These are phyloP conservation scores for Ascochyta rabiei DNA, from an alignment of 2,329 filamentous ascomycete genomes.

Conservation along the genomic window DNA sequence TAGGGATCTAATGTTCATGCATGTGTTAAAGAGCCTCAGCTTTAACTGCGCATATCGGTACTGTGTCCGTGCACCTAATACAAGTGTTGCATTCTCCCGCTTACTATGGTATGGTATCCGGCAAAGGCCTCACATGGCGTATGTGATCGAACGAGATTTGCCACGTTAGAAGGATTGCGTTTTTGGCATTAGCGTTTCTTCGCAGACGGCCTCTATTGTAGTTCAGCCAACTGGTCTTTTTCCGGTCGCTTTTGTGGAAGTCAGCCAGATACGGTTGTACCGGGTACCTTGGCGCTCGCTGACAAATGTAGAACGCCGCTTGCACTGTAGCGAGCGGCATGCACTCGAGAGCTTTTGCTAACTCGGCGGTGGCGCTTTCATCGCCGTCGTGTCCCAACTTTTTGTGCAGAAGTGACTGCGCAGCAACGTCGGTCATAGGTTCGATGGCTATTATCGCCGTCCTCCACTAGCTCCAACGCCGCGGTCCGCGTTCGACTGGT, in stretches of 20 bases:
- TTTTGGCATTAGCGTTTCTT: conserved; percentile 40
- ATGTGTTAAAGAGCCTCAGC: no score
- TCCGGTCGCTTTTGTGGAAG: conserved; percentile 45
- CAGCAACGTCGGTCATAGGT: conserved; percentile 17
- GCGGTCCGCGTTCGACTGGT: conserved; percentile 16
- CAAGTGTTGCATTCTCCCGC: no score
- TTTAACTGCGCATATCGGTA: no score
- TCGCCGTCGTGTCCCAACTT: conserved; percentile 6
- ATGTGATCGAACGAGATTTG: conserved; percentile 45
- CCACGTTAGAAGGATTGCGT: conserved; percentile 49
- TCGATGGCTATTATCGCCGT: conserved; percentile 9
- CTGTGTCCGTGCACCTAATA: no score
- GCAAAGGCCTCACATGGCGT: conserved; percentile 28
- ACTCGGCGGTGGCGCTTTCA: conserved; percentile 2
- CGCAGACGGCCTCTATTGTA: conserved; percentile 38
- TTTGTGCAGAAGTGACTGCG: conserved; percentile 9
- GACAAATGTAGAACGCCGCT: conserved; percentile 41
- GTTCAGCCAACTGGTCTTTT: conserved; percentile 24
- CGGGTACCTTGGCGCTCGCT: conserved; percentile 20
- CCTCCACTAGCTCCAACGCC: conserved; percentile 17
- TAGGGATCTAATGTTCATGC: no score
- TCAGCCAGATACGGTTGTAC: conserved; percentile 47
- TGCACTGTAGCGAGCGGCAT: conserved; percentile 47
- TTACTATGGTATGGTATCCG: no score
- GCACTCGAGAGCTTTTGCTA: conserved; percentile 32